Base-by-base conservation (phyloP, 257 asterid species). In the Capsicum baccatum region DNA sequence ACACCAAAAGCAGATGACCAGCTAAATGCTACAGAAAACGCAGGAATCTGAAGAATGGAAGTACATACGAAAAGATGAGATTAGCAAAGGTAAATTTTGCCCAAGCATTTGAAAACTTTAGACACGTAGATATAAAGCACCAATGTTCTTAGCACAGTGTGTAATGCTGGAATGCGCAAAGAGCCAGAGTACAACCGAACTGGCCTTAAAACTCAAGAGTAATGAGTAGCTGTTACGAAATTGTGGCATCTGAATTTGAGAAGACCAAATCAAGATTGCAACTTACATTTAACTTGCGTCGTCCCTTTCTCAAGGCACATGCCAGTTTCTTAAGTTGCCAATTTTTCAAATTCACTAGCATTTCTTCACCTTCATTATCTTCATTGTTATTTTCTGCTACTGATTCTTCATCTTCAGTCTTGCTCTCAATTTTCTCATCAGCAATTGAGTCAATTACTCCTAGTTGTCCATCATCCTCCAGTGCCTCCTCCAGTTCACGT, bases 321-420 rank as follows among this genome's bases (percentile, higher is more conserved):
- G 94, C 99, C 88, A 95, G 89, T 86, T 95, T 94, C 84, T 90
- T 88, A 52, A 92, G 92, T 90, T 97, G 98, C 98, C 99, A 97
- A 86, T 86, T 94, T 88, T 85, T 94, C 71, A 94, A 95, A 83
- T 93, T 85, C 33, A 88, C 62, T 0, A 91, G 88, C 54, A 1
- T 69, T 85, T 92, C 97, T 79, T 90, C 94, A n/a, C 83, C 90
- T 56, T 80, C 94, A 80, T 62, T 88, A 59, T 79, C 90, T 5
- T 80, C 33, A 26, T 26, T 26, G 33, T 26, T 26, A 26, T 1
- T 89, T 4, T 83, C 86, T 39, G 3, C 85, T 55, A 54, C 91
- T 76, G 70, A 85, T 55, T 85, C 88, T 63, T 54, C 84, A 56
- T 89, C 92, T 15, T 86, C 90, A 7, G 57, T 80, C 39, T 85